A percentile compares a stretch with the other conserved stretches of the same genome.
Conservation (phyloP, 768 basidiomycete species). For the Phaeotremella skinneri region DNA sequence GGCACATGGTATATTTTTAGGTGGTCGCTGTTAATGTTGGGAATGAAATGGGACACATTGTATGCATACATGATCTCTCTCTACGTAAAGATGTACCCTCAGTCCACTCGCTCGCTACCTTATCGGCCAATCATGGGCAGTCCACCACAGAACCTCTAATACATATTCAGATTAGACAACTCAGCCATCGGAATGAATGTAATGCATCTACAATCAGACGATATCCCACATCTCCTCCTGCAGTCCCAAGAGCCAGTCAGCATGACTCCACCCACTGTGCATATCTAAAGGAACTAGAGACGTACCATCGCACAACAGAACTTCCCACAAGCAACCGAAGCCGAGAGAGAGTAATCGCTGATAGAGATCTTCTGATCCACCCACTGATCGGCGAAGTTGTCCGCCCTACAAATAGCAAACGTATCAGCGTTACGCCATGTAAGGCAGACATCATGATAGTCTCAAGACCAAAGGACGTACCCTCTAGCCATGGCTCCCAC, state of each 20-base stretch:
- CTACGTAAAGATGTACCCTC: neutral
- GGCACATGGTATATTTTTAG: neutral
- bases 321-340: conserved; percentile 91
- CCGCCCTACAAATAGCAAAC: conserved; percentile 55
- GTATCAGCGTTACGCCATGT: neutral
- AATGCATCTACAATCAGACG: conserved; percentile 55
- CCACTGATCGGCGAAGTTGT: conserved; percentile 92
- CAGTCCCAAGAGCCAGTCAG: conserved; percentile 73
- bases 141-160: neutral
- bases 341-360: conserved; percentile 87
- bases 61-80: neutral
- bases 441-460: neutral
- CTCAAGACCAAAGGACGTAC: conserved; percentile 28
- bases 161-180: too few relatives aligned
- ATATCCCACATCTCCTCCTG: conserved; percentile 95
- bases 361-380: conserved; percentile 97
- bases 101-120: neutral
- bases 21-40: too few relatives aligned
- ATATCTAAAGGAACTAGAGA: conserved; percentile 8
- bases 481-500: conserved; percentile 99
- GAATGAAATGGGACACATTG: too few relatives aligned
- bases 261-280: neutral
- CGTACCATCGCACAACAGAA: conserved; percentile 58
- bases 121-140: too few relatives aligned
- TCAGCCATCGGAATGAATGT: too few relatives aligned